Percentiles rank a stretch among this genome's conserved stretches.
These are phyloP conservation scores for Mortierella sp. DNA, from an alignment of 371 early-diverging fungal species.

Conservation along the genomic window DNA sequence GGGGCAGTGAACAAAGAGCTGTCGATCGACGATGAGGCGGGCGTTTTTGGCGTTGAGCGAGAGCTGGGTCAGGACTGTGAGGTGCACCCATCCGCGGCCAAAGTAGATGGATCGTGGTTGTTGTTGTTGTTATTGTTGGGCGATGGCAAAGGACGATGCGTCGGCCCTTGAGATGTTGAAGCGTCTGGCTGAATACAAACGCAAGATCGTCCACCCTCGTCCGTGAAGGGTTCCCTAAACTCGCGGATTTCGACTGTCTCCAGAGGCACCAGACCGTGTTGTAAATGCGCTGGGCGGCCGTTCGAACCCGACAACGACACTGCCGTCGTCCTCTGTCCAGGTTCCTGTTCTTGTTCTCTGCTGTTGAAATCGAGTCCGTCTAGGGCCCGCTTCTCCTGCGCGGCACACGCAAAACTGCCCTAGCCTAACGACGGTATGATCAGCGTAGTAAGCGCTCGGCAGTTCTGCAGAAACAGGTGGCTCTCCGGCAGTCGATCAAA, in stretches of 20 bases:
- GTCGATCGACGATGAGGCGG: background rate
- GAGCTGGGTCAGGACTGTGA: background rate
- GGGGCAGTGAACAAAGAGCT: background rate
- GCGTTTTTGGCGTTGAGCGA: background rate
- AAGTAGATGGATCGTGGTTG: background rate
- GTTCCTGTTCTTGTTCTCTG: background rate
- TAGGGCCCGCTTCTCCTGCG: background rate
- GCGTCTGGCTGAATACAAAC: slow-evolving; percentile 15
- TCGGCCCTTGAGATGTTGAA: background rate
- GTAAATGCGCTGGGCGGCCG: background rate
- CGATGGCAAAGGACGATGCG: background rate
- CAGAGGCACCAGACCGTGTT: background rate
- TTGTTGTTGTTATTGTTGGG: background rate
- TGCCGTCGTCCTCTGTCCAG: background rate
- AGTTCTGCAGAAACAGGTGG: background rate
- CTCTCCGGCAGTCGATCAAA: background rate
- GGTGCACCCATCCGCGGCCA: background rate
- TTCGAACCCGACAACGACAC: background rate
- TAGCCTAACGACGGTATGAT: background rate
- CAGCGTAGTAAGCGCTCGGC: background rate
- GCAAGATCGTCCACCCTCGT: slow-evolving; percentile 10
- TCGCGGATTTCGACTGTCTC: background rate
- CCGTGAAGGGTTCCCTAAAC: background rate
- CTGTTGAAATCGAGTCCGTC: background rate
- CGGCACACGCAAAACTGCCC: background rate